Evolutionary conservation across 1,284 basidiomycete genomes (phyloP).

Genomic region (Pseudozyma hubeiensis): DNA sequence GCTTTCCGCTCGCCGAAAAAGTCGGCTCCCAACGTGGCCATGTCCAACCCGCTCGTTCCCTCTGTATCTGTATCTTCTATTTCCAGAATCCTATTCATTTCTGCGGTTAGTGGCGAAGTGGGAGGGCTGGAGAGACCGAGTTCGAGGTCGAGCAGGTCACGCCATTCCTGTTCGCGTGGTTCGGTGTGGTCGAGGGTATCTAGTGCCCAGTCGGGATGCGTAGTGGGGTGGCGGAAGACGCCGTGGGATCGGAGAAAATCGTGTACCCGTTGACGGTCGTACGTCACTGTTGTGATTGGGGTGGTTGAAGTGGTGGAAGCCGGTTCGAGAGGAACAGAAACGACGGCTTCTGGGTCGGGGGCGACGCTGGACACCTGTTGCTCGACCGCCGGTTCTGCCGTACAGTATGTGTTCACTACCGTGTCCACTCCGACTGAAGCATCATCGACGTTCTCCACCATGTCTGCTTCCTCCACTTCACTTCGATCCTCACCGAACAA

Average conservation of each 20-base stretch:
- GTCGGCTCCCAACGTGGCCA: slow-evolving; percentile 30
- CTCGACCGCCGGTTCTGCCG: slow-evolving; percentile 15
- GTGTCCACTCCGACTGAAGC: slow-evolving; percentile 1
- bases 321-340: neutral
- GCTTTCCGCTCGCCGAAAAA: slow-evolving; percentile 42
- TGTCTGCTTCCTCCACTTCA: neutral
- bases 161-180: slow-evolving; percentile 33
- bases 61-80: neutral
- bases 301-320: neutral
- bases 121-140: slow-evolving; percentile 23
- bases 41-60: neutral
- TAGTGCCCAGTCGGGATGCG: neutral
- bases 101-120: neutral
- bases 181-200: slow-evolving; percentile 8
- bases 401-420: slow-evolving; percentile 10
- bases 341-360: neutral
- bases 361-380: neutral
- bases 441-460: neutral
- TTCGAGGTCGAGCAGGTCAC: slow-evolving; percentile 45
- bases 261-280: slow-evolving; percentile 40
- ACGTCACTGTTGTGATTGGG: neutral
- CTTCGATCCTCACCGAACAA: slow-evolving; percentile 10
- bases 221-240: slow-evolving; percentile 19
- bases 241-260: slow-evolving; percentile 37
- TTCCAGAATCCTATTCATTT: slow-evolving; percentile 8